A percentile compares a stretch with the other conserved stretches of the same genome.
Conservation (phyloP, 2,329 filamentous ascomycete species). For the Clarireedia homoeocarpa region DNA sequence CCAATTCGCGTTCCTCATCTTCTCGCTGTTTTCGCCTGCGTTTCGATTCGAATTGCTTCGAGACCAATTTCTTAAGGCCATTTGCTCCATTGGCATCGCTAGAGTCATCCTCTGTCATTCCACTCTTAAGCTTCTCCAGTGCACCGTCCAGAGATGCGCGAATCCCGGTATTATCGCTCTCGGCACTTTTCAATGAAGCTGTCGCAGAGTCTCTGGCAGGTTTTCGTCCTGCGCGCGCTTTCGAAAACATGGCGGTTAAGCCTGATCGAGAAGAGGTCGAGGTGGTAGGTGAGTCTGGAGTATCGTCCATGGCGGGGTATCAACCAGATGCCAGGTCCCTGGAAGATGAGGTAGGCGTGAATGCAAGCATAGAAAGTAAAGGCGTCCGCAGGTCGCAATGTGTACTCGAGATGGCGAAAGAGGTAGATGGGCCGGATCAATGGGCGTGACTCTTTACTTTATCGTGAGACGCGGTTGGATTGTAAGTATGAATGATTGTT, state of each 20-base stretch:
- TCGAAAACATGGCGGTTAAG: slow-evolving; percentile 23
- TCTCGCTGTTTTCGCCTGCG: slow-evolving; percentile 40
- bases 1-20: slow-evolving; percentile 34
- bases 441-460: too few species aligned
- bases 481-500: too few species aligned
- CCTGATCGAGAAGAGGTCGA: slow-evolving; percentile 21
- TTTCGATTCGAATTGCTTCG: slow-evolving; percentile 43
- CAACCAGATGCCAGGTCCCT: neutral
- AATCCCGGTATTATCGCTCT: slow-evolving; percentile 17
- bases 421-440: too few species aligned
- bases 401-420: too few species aligned
- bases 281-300: neutral
- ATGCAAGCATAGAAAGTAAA: neutral
- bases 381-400: neutral
- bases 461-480: too few species aligned
- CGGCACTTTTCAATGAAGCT: slow-evolving; percentile 24
- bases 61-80: slow-evolving; percentile 44
- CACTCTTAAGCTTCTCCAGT: slow-evolving; percentile 22
- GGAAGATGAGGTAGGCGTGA: neutral
- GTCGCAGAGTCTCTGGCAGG: slow-evolving; percentile 16
- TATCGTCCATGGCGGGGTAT: slow-evolving; percentile 5
- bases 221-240: slow-evolving; percentile 18
- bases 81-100: slow-evolving; percentile 24
- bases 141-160: slow-evolving; percentile 20
- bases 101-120: slow-evolving; percentile 16